Evolutionary conservation across 2,329 filamentous ascomycete species (phyloP), one percentile per base, ranked within the genome.

Genomic region (Colletotrichum tropicale): DNA sequence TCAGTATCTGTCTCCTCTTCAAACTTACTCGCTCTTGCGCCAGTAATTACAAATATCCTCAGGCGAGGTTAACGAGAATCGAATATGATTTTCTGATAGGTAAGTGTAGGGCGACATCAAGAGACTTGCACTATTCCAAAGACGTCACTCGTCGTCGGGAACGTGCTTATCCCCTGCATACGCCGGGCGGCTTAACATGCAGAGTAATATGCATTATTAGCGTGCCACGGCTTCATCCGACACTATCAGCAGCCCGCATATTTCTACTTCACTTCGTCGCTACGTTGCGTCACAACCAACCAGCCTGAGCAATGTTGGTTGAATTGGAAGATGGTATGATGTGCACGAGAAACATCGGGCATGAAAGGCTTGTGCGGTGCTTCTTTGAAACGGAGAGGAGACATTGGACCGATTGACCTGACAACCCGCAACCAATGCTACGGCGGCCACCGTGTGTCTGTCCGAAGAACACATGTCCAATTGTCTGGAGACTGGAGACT

Each of bases 381-480:
- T 61, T 36, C 32, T 75, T 36, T 58, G 69, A 75, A 68, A 75
- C 73, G 64, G 32, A 71, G 24, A 43, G 38, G 61, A 71, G 52
- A 75, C 30, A 43, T 62, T 28, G n/a, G 26, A n/a, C 12, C 65
- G 18, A 56, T 56, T 62, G 43, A 24, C 43, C 34, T 30, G 64
- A 58, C 62, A 75, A 68, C 69, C 67, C 64, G 62, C 62, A 32
- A 21, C 52, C 18, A 32, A 71, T 75, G 68, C 36, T 26, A 72
- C 69, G 13, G 21, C 56, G 6, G 58, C 32, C 43, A 64, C 56
- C 55, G 26, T 55, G 66, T 60, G 55, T 70, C 66, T 64, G 56
- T 64, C 16, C 64, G 34, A 68, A 64, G 70, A 75, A 75, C 62
- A 73, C 73, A 75, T 66, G 61, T 58, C 70, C 73, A 68, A 66